A percentile compares a stretch with the other conserved stretches of the same genome.
phyloP scores from a whole-genome alignment of 768 basidiomycete genomes.

The Lactifluus echinatus region DNA sequence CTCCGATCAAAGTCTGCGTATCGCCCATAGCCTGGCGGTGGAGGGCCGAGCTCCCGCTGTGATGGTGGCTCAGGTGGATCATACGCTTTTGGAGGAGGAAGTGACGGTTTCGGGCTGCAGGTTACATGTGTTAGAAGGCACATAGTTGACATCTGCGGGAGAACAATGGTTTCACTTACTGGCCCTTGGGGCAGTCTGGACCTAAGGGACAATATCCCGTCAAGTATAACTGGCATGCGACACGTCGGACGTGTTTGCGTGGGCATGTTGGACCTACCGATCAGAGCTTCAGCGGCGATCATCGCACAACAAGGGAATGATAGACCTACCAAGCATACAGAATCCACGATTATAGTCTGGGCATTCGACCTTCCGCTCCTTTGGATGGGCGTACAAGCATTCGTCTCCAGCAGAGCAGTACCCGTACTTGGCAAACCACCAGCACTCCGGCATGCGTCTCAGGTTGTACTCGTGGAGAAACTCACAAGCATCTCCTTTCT shows the following conservation, averaged over 20 bases:
- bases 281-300: constrained; percentile 12
- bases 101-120: constrained; percentile 63
- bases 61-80: constrained; percentile 69
- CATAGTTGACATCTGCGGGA: background rate
- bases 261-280: constrained; percentile 73
- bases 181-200: constrained; percentile 77
- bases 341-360: constrained; percentile 95
- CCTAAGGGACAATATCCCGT: constrained; percentile 92
- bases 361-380: constrained; percentile 86
- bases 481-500: constrained; percentile 96
- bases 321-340: constrained; percentile 74
- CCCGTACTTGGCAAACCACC: constrained; percentile 98
- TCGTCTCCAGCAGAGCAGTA: constrained; percentile 97
- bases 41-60: constrained; percentile 75
- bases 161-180: constrained; percentile 49
- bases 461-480: constrained; percentile 99
- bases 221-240: constrained; percentile 84
- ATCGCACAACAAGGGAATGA: constrained; percentile 6
- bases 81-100: constrained; percentile 66
- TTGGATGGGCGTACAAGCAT: constrained; percentile 93
- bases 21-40: constrained; percentile 86
- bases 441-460: constrained; percentile 96
- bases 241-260: constrained; percentile 85
- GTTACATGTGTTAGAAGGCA: constrained; percentile 11
- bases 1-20: constrained; percentile 68